Percentiles rank a stretch among this genome's conserved stretches.
These are phyloP conservation scores for Rhodocollybia butyracea DNA, from an alignment of 768 basidiomycete genomes.

Conservation along the genomic window DNA sequence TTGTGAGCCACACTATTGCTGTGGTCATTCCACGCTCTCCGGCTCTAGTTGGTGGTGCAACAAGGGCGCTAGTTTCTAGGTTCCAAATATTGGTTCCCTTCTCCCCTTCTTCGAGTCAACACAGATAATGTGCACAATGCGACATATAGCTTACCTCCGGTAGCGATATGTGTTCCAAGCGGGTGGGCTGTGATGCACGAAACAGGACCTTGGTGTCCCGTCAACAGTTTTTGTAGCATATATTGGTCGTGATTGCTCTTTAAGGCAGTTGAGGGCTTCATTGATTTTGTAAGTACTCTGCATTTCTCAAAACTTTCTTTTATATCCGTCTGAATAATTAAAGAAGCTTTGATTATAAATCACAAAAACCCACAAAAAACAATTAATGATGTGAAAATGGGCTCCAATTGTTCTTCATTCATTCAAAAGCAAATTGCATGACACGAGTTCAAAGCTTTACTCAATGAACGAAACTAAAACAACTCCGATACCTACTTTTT, in stretches of 20 bases:
- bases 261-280: not conserved
- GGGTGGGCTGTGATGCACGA: not conserved
- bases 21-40: conserved; percentile 1
- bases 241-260: not conserved
- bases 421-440: not conserved
- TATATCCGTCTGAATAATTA: not conserved
- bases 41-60: not conserved
- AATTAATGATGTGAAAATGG: too few relatives aligned
- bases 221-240: not conserved
- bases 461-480: not conserved
- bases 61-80: not conserved
- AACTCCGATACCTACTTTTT: not conserved
- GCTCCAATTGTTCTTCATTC: not conserved
- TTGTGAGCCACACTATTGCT: conserved; percentile 1
- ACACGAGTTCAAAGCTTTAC: not conserved
- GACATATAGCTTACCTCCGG: not conserved
- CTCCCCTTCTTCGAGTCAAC: not conserved
- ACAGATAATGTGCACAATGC: not conserved
- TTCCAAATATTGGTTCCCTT: not conserved
- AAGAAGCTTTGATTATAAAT: not conserved
- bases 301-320: not conserved
- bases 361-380: not conserved
- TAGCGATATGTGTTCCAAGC: not conserved
- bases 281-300: not conserved
- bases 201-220: not conserved